Percentiles rank a stretch among this genome's conserved stretches.
Evolutionary conservation across 768 basidiomycete species (phyloP).

Genomic region (Mycena olivaceomarginata): DNA sequence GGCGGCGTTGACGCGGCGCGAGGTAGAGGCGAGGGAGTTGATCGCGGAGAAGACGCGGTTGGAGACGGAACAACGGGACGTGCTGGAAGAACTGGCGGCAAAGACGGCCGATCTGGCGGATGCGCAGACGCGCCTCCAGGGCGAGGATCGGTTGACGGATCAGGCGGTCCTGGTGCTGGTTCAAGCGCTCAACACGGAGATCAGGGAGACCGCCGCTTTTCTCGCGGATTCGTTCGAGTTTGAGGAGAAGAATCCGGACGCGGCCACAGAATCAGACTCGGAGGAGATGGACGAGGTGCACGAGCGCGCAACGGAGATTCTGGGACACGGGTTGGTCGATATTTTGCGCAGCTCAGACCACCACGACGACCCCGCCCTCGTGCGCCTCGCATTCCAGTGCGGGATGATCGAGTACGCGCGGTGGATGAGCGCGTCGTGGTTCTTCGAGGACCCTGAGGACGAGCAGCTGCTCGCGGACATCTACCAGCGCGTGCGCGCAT

Average conservation of each 20-base stretch:
- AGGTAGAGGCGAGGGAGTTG: conserved; percentile 1
- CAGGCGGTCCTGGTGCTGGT: conserved; percentile 61
- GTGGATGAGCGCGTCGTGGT: conserved; percentile 72
- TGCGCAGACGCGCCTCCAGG: not conserved
- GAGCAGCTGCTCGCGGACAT: conserved; percentile 66
- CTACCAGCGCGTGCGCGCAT: conserved; percentile 60
- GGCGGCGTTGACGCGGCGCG: conserved; percentile 17
- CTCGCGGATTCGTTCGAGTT: conserved; percentile 65
- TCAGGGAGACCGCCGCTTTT: conserved; percentile 67
- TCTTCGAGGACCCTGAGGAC: conserved; percentile 68
- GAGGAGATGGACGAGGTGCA: conserved; percentile 51
- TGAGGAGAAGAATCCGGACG: conserved; percentile 31
- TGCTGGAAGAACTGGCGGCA: conserved; percentile 10
- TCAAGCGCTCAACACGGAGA: conserved; percentile 66
- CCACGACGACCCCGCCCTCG: conserved; percentile 61
- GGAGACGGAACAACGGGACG: conserved; percentile 12
- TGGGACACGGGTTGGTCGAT: conserved; percentile 60
- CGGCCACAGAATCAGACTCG: conserved; percentile 25
- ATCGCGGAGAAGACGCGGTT: conserved; percentile 32
- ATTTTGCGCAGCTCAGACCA: conserved; percentile 61
- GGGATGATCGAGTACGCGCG: conserved; percentile 67
- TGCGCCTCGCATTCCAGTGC: conserved; percentile 67
- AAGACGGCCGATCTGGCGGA: conserved; percentile 24
- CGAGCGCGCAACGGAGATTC: conserved; percentile 52
- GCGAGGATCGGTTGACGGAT: conserved; percentile 35